Conservation (phyloP, 164 flowering plant genomes). For the Sextonia rubra region DNA sequence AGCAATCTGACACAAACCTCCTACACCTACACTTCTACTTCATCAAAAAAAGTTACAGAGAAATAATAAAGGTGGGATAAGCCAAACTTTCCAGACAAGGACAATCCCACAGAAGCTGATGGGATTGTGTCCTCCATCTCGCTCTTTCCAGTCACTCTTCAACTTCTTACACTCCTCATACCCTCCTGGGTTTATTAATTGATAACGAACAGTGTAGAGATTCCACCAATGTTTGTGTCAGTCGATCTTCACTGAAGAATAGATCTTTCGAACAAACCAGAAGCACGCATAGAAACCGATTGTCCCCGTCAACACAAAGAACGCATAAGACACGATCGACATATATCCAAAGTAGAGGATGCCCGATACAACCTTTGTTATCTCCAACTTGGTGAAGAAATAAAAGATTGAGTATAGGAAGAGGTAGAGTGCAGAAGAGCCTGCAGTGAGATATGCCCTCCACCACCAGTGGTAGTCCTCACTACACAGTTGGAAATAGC, state of each 20-base stretch:
- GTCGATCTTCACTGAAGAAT: slow-evolving; percentile 62
- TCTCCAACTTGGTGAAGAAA: slow-evolving; percentile 79
- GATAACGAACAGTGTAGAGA: not conserved
- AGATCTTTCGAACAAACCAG: slow-evolving; percentile 84
- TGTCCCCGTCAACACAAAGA: slow-evolving; percentile 79
- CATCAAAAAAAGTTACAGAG: slow-evolving; percentile 12
- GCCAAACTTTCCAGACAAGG: not conserved
- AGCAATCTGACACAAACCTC: slow-evolving; percentile 14
- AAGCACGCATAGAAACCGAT: slow-evolving; percentile 84
- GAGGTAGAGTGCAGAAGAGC: slow-evolving; percentile 81
- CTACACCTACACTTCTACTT: not conserved
- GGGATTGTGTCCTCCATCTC: not conserved
- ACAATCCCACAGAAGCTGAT: slow-evolving; percentile 8
- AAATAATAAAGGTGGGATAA: not conserved
- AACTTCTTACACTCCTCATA: slow-evolving; percentile 6
- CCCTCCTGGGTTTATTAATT: not conserved
- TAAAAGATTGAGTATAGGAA: slow-evolving; percentile 77
- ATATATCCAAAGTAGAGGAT: slow-evolving; percentile 81
- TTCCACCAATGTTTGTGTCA: slow-evolving; percentile 3
- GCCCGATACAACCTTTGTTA: slow-evolving; percentile 71
- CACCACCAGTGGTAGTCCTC: slow-evolving; percentile 94
- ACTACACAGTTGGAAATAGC: slow-evolving; percentile 89
- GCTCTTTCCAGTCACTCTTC: not conserved
- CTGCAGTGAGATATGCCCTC: slow-evolving; percentile 83
- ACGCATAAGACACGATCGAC: slow-evolving; percentile 70